Base-by-base conservation (phyloP, 495 filamentous ascomycete species). In the Geoglossum glabrum region DNA sequence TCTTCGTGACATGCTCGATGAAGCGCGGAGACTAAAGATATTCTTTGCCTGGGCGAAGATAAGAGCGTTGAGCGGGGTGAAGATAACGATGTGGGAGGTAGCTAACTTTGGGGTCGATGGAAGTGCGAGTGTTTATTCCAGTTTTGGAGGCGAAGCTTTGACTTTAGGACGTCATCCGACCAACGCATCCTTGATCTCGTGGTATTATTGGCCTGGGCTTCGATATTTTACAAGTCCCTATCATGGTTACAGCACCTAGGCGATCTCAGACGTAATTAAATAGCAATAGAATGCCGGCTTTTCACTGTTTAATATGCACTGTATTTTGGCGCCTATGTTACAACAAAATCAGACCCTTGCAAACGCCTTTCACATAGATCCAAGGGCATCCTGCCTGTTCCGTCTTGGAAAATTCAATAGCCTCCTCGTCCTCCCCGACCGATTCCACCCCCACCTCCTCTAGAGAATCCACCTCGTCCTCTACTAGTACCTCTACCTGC, bases 401-500 rank as follows among this genome's bases (percentile, higher is more conserved):
- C 19, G n/a, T n/a, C n/a, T 1, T 8, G 19, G 49, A 15, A 30
- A 15, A n/a, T 13, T 52, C 4, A 52, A 21, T 50, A 50, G 13
- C 49, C 19, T 15, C 49, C 49, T 50, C 65, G 59, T 17, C 64
- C 64, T 50, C 67, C 57, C n/a, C 67, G 61, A 60, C 63, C 64
- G 57, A 70, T 66, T 8, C 67, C 66, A 31, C 66, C 61, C 1
- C 67, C 58, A 49, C 66, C 62, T 9, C 65, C 65, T 31, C 66
- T 60, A 57, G 26, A 47, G 55, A 68, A 66, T 26, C 66, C 66
- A 61, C 71, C 72, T 57, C 69, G 57, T 30, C 71, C 68, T 64
- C 71, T 28, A 25, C 19, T 27, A 47, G 55, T 30, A 34, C 58
- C 25, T 58, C 58, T 47, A 21, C 33, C 54, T 31, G 31, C 58